Evolutionary conservation across 768 basidiomycete genomes (phyloP), one percentile per base, ranked within the genome.

Genomic region (Hortiboletus flavorubellus): DNA sequence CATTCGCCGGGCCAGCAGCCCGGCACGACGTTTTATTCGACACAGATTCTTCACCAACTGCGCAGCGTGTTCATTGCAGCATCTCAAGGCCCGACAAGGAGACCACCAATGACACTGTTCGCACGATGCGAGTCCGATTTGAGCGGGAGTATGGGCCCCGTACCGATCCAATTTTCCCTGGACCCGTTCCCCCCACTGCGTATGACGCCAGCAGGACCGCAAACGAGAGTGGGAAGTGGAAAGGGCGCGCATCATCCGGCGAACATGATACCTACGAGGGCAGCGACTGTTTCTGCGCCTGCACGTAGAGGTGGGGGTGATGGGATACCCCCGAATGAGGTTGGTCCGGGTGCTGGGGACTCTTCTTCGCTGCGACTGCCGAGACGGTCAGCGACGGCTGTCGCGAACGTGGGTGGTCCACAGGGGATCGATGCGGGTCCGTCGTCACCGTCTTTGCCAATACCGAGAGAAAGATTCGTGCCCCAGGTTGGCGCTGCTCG

Each of bases 381-480:
- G 8, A 68, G 46, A 29, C 57, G 68, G 29, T 50, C 58, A 0
- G 53, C 30, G 44, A 61, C 56, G 34, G 38, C 53, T 0, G 3
- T 47, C 8, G 46, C 48, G 9, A 37, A 42, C 2, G 49, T n/a
- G 39, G 39, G 16, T 45, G 8, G 21, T 46, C 41, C 23, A 9
- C 49, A 40, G 9, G 59, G 49, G 3, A n/a, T 21, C 2, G 46
- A 43, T 39, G 40, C 18, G 41, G 33, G 37, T 15, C 44, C 56
- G 14, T 42, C 41, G 33, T 40, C 43, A 14, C 34, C 46, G 43
- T 51, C 35, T 55, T 15, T 52, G 33, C 69, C 70, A 18, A 64
- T 87, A 29, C 85, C 80, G 0, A 69, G 86, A 14, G 75, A 85
- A 0, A 85, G 86, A 45, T 89, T 91, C 63, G 76, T 82, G 53